These are phyloP conservation scores for Wickerhamomyces rabaulensis DNA, from an alignment of 805 yeast genomes.

Conservation along the genomic window DNA sequence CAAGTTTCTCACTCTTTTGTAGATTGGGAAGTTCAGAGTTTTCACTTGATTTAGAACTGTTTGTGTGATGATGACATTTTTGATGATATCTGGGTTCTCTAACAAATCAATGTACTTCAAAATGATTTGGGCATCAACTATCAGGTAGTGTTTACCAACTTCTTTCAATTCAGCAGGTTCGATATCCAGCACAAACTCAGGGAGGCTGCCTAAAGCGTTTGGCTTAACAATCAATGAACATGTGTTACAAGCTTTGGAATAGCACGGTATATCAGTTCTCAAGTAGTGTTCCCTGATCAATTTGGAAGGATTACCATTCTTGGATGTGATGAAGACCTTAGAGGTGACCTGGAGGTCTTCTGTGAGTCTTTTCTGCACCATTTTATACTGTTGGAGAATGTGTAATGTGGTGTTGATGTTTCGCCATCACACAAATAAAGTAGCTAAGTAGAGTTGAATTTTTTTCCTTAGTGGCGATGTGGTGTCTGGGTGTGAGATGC, in stretches of 20 bases:
- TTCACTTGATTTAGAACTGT: slow-evolving; percentile 91
- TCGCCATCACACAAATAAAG: background rate
- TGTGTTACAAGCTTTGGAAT: slow-evolving; percentile 58
- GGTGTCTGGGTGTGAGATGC: background rate
- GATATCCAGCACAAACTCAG: slow-evolving; percentile 59
- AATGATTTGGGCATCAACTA: slow-evolving; percentile 85
- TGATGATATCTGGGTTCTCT: slow-evolving; percentile 71
- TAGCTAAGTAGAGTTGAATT: background rate
- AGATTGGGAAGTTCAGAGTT: slow-evolving; percentile 81
- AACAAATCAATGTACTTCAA: slow-evolving; percentile 85
- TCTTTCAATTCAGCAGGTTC: slow-evolving; percentile 44
- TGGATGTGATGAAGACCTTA: slow-evolving; percentile 87
- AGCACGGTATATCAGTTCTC: slow-evolving; percentile 89
- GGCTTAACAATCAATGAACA: slow-evolving; percentile 56
- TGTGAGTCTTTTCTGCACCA: slow-evolving; percentile 34
- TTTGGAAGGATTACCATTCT: slow-evolving; percentile 86
- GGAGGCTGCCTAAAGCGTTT: slow-evolving; percentile 64
- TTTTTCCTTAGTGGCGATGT: background rate
- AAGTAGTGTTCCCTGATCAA: slow-evolving; percentile 92
- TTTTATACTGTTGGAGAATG: background rate
- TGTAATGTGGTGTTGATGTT: background rate
- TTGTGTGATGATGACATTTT: slow-evolving; percentile 92
- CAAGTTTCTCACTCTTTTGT: slow-evolving; percentile 73
- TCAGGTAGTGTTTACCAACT: slow-evolving; percentile 69
- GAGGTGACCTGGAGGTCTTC: slow-evolving; percentile 65